Conservation (phyloP, 208 protist species). For the Strigomonas culicis region DNA sequence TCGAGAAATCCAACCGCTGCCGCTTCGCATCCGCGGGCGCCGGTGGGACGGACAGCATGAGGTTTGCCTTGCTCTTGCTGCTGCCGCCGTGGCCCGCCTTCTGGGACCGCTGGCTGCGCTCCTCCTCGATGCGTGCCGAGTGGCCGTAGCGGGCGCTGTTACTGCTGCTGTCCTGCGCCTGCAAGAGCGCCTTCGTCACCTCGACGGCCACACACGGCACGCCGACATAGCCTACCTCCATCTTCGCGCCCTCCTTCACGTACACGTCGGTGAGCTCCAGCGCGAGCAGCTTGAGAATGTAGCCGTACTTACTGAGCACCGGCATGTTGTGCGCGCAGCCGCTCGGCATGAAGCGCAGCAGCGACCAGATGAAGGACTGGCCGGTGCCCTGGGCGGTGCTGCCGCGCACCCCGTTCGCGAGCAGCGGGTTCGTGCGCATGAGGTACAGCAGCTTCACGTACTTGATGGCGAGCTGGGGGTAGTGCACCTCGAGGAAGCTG, state of each 20-base stretch:
- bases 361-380: slow-evolving; percentile 59
- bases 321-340: slow-evolving; percentile 24
- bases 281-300: slow-evolving; percentile 78
- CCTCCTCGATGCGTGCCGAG: not conserved
- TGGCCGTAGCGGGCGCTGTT: not conserved
- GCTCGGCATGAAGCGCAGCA: slow-evolving; percentile 49
- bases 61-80: not conserved
- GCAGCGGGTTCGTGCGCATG: slow-evolving; percentile 59
- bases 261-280: slow-evolving; percentile 59
- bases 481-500: slow-evolving; percentile 29
- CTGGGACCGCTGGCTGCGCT: not conserved
- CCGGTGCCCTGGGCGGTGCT: slow-evolving; percentile 18
- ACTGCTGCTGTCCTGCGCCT: slow-evolving; percentile 2
- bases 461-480: slow-evolving; percentile 70
- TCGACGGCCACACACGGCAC: slow-evolving; percentile 11
- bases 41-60: not conserved
- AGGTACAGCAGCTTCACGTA: slow-evolving; percentile 78
- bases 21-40: not conserved
- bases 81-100: not conserved
- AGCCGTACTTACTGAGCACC: slow-evolving; percentile 84
- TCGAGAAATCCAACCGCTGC: not conserved
- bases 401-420: slow-evolving; percentile 33
- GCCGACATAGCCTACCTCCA: not conserved
- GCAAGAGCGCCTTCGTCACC: slow-evolving; percentile 46
- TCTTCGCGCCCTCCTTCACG: slow-evolving; percentile 26